Evolutionary conservation across 139 green algal genomes (phyloP).

Genomic region (Picochlorum sp.): DNA sequence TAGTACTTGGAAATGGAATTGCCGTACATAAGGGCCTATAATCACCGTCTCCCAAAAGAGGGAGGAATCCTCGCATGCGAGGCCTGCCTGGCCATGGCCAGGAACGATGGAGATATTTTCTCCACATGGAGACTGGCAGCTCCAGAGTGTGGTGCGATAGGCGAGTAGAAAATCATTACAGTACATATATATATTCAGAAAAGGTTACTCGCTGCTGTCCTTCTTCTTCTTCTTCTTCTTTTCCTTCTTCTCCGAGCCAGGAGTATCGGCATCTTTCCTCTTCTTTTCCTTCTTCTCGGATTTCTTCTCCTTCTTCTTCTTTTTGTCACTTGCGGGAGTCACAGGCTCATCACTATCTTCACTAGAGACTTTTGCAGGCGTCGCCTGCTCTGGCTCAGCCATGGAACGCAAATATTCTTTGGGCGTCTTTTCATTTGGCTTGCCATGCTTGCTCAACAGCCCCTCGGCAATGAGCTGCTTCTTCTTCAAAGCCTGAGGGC

Average conservation of each 20-base stretch:
- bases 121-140: too few relatives aligned
- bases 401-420: slow-evolving; percentile 68
- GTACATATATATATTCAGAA: background rate
- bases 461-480: slow-evolving; percentile 95
- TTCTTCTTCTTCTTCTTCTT: slow-evolving; percentile 50
- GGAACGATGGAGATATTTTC: too few relatives aligned
- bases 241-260: slow-evolving; percentile 25
- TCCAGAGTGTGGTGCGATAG: too few relatives aligned
- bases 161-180: too few relatives aligned
- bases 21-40: too few relatives aligned
- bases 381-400: background rate
- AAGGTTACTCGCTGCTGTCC: slow-evolving; percentile 2
- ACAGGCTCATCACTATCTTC: slow-evolving; percentile 12
- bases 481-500: slow-evolving; percentile 88
- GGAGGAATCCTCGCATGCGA: too few relatives aligned
- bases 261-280: slow-evolving; percentile 16
- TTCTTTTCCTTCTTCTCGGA: slow-evolving; percentile 48
- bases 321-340: slow-evolving; percentile 7
- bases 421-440: slow-evolving; percentile 89
- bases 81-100: too few relatives aligned
- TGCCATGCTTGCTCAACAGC: slow-evolving; percentile 94
- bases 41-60: too few relatives aligned
- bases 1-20: too few relatives aligned
- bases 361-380: slow-evolving; percentile 1
- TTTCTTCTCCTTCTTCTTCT: slow-evolving; percentile 18